Conservation (phyloP, 2,329 filamentous ascomycete species). For the Colletotrichum eleusines region DNA sequence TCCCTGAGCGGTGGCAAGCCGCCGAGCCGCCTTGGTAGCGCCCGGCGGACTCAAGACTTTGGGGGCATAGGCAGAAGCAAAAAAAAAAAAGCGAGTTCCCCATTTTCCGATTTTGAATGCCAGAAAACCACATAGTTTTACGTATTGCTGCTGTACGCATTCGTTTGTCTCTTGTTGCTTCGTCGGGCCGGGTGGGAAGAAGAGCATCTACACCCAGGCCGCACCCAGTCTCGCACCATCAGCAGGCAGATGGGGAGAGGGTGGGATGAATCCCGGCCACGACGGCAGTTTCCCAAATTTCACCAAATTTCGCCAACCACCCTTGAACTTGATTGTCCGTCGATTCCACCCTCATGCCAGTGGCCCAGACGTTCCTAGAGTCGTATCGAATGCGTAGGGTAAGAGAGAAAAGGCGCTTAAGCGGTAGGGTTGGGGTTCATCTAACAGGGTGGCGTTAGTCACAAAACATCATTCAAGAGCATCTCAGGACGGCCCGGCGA, state of each 20-base stretch:
- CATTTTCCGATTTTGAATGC: constrained; percentile 40
- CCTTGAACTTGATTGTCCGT: constrained; percentile 37
- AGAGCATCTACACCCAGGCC: constrained; percentile 6
- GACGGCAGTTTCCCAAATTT: constrained; percentile 37
- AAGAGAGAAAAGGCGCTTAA: constrained; percentile 47
- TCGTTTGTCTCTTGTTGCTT: constrained; percentile 36
- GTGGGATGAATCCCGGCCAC: constrained; percentile 13
- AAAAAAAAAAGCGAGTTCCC: constrained; percentile 26
- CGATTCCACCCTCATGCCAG: constrained; percentile 42
- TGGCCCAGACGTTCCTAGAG: constrained; percentile 42
- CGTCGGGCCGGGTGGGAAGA: constrained; percentile 15
- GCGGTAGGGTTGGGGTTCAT: constrained; percentile 58
- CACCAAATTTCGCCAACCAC: constrained; percentile 38
- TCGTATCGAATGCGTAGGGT: constrained; percentile 41
- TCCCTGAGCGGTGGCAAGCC: constrained; percentile 5
- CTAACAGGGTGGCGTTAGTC: constrained; percentile 46
- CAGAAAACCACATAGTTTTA: constrained; percentile 38
- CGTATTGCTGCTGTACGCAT: constrained; percentile 40
- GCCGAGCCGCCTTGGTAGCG: neutral
- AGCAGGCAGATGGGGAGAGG: constrained; percentile 16
- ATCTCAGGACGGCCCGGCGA: neutral
- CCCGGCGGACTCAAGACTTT: constrained; percentile 9
- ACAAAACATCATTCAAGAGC: neutral
- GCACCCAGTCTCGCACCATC: constrained; percentile 14
- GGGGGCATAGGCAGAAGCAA: constrained; percentile 18